Conservation (phyloP, 2,329 filamentous ascomycete species). For the Microascus cirrosus region DNA sequence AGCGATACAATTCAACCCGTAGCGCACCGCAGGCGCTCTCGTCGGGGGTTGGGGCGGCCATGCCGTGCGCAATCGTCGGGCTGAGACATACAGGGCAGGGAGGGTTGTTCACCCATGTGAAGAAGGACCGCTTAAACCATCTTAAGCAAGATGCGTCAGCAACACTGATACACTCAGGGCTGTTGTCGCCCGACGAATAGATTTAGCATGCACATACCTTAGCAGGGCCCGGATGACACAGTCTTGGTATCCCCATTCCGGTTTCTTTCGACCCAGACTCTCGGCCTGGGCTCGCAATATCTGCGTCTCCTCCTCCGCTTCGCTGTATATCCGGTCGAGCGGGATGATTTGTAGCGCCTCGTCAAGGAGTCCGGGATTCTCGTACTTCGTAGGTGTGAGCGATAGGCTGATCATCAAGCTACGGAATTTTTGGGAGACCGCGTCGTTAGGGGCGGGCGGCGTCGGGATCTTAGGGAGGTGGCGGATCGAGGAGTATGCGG, state of each 20-base stretch:
- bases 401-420: slow-evolving; percentile 80
- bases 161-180: not conserved
- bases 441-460: slow-evolving; percentile 55
- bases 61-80: slow-evolving; percentile 72
- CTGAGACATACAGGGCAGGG: slow-evolving; percentile 71
- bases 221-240: slow-evolving; percentile 84
- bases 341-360: slow-evolving; percentile 82
- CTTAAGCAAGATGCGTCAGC: slow-evolving; percentile 10
- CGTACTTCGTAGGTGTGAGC: slow-evolving; percentile 82
- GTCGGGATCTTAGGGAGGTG: slow-evolving; percentile 53
- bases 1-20: slow-evolving; percentile 82
- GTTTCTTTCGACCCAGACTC: slow-evolving; percentile 71
- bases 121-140: slow-evolving; percentile 95
- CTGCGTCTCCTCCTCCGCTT: slow-evolving; percentile 88
- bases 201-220: slow-evolving; percentile 43
- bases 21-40: slow-evolving; percentile 81
- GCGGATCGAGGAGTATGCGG: slow-evolving; percentile 35
- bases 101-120: slow-evolving; percentile 94
- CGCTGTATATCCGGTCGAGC: slow-evolving; percentile 80
- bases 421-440: slow-evolving; percentile 61
- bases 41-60: slow-evolving; percentile 76
- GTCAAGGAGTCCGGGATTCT: slow-evolving; percentile 89
- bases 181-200: not conserved
- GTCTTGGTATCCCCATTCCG: slow-evolving; percentile 96
- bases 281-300: slow-evolving; percentile 79